Evolutionary conservation across 257 asterid genomes (phyloP).

Genomic region (Salvia hispanica): DNA sequence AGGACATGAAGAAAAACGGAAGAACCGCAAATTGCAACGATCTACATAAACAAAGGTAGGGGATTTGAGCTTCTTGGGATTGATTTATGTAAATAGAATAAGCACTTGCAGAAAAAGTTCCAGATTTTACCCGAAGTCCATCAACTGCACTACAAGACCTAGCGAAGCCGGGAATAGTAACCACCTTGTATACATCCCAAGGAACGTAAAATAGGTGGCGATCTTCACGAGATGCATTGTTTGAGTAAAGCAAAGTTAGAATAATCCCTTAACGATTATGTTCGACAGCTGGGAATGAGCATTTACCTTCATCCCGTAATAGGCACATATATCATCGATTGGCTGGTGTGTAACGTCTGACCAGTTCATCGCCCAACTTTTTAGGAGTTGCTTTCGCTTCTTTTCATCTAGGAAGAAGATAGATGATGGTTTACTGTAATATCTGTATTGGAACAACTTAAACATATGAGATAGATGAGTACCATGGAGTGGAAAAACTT

Average conservation of each 20-base stretch:
- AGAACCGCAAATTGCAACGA: conserved; percentile 77
- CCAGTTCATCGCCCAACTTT: conserved; percentile 97
- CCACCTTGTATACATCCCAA: conserved; percentile 96
- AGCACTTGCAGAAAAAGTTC: conserved; percentile 16
- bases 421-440: conserved; percentile 13
- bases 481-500: conserved; percentile 94
- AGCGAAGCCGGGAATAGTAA: conserved; percentile 85
- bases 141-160: conserved; percentile 71
- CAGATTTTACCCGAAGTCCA: conserved; percentile 75
- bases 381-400: conserved; percentile 77
- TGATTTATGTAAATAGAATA: conserved; percentile 2
- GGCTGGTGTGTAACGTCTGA: conserved; percentile 81
- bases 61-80: conserved; percentile 8
- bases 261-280: conserved; percentile 16
- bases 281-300: no score
- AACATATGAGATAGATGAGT: conserved; percentile 25
- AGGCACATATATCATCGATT: conserved; percentile 86
- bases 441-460: conserved; percentile 22
- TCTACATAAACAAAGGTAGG: conserved; percentile 39
- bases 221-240: conserved; percentile 46
- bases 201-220: conserved; percentile 86
- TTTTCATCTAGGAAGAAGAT: conserved; percentile 60
- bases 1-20: conserved; percentile 77
- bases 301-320: conserved; percentile 75
- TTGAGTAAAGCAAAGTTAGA: conserved; percentile 20